Conservation (phyloP, 2,329 filamentous ascomycete species). For the Pseudodiploospora longispora region DNA sequence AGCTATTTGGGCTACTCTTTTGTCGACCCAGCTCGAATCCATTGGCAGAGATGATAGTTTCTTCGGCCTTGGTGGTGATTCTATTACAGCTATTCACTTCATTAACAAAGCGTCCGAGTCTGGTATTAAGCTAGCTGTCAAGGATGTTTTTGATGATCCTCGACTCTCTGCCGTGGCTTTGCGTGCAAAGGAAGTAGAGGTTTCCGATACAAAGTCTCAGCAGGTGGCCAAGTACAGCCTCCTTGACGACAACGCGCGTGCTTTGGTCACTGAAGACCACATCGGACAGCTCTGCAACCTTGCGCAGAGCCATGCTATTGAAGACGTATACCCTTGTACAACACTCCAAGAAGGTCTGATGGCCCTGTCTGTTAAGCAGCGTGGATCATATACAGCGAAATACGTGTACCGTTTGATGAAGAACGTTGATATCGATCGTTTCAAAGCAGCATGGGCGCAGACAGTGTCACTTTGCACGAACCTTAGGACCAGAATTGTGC, state of each 20-base stretch:
- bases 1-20: constrained; percentile 20
- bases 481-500: constrained; percentile 14
- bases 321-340: constrained; percentile 30
- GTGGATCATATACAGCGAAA: constrained; percentile 13
- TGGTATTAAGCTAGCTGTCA: constrained; percentile 8
- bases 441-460: constrained; percentile 13
- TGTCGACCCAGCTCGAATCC: background rate
- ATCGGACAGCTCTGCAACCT: background rate
- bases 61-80: constrained; percentile 14
- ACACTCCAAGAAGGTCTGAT: constrained; percentile 31
- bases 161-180: constrained; percentile 4
- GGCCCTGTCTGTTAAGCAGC: constrained; percentile 14
- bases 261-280: background rate
- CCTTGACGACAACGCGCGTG: background rate
- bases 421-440: constrained; percentile 7
- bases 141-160: constrained; percentile 6
- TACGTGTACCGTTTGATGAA: constrained; percentile 8
- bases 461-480: constrained; percentile 9
- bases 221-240: constrained; percentile 1
- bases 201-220: background rate
- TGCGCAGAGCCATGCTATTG: constrained; percentile 6
- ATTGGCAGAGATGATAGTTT: constrained; percentile 14
- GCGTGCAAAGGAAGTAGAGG: background rate
- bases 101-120: constrained; percentile 5
- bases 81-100: constrained; percentile 13